A percentile compares a stretch with the other conserved stretches of the same genome.
phyloP scores from a whole-genome alignment of 208 protist genomes.

The Trypanosoma brucei region DNA sequence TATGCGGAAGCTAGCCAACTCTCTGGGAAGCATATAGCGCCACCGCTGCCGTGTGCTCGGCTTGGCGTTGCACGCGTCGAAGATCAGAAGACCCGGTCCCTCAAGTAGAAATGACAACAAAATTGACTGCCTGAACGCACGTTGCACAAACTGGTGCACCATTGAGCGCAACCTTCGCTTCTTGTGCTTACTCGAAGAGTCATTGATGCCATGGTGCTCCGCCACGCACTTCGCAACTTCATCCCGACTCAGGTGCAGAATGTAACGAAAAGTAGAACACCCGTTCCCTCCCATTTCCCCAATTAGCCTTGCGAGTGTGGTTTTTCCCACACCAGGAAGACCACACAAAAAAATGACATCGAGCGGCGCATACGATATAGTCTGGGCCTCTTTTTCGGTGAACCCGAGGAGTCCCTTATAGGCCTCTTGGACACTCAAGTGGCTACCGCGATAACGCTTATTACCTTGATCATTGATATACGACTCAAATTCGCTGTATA shows the following conservation, averaged over 20 bases:
- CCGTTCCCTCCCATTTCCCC: conserved; percentile 4
- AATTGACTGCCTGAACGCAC: conserved; percentile 6
- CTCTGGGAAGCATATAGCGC: conserved; percentile 14
- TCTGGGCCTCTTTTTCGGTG: conserved; percentile 26
- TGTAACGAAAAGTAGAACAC: conserved; percentile 31
- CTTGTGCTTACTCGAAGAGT: conserved; percentile 66
- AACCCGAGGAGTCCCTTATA: conserved; percentile 32
- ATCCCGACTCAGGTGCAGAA: conserved; percentile 60
- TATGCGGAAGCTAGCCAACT: conserved; percentile 26
- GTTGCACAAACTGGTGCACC: conserved; percentile 18
- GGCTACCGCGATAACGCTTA: conserved; percentile 33
- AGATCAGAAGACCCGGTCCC: conserved; percentile 41
- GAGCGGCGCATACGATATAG: conserved; percentile 24
- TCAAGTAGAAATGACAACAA: conserved; percentile 42
- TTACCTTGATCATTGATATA: conserved; percentile 19
- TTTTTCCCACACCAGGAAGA: conserved; percentile 66
- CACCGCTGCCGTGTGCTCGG: conserved; percentile 15
- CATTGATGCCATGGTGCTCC: conserved; percentile 27
- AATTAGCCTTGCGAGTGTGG: conserved; percentile 34
- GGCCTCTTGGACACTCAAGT: conserved; percentile 31
- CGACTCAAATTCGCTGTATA: conserved; percentile 40
- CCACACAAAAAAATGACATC: conserved; percentile 63
- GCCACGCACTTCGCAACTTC: conserved; percentile 31
- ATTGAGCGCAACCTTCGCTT: conserved; percentile 30
- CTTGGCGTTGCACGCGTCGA: conserved; percentile 78